Evolutionary conservation across 805 yeast genomes (phyloP).

Genomic region (Metschnikowia arizonensis): DNA sequence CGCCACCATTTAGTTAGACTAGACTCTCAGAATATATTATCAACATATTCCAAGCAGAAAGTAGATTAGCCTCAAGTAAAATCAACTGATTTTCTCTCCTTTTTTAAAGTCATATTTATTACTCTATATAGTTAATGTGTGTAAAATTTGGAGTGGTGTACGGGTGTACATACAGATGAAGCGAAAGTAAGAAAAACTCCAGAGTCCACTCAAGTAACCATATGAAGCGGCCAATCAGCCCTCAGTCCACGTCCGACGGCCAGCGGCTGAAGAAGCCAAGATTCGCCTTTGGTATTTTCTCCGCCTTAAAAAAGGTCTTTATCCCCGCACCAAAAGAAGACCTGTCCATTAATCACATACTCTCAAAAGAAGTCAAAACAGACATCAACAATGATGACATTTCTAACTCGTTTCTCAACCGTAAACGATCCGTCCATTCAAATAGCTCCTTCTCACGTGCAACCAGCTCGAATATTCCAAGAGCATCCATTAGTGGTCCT

Average conservation of each 20-base stretch:
- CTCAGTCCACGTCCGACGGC: conserved; percentile 10
- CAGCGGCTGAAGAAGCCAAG: conserved; percentile 12
- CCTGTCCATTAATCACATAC: background rate
- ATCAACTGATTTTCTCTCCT: too few relatives aligned
- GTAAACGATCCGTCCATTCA: background rate
- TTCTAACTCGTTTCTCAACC: background rate
- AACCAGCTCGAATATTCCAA: conserved; percentile 12
- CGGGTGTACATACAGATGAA: background rate
- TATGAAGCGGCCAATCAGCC: conserved; percentile 19
- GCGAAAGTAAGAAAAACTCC: conserved; percentile 7
- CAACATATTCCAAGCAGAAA: background rate
- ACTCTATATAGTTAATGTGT: too few relatives aligned
- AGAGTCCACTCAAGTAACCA: background rate
- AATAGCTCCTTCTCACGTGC: background rate
- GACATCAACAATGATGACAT: conserved; percentile 2
- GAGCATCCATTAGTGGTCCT: conserved; percentile 11
- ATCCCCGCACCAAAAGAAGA: background rate
- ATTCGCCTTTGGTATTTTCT: conserved; percentile 11
- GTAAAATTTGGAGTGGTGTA: too few relatives aligned
- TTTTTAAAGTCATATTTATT: too few relatives aligned
- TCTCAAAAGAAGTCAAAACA: background rate
- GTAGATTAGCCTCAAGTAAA: too few relatives aligned
- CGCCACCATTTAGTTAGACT: conserved; percentile 3
- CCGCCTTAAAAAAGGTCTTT: conserved; percentile 13
- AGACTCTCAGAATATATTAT: background rate